Conservation (phyloP, 1,284 basidiomycete species). For the Cryptococcus sp. region DNA sequence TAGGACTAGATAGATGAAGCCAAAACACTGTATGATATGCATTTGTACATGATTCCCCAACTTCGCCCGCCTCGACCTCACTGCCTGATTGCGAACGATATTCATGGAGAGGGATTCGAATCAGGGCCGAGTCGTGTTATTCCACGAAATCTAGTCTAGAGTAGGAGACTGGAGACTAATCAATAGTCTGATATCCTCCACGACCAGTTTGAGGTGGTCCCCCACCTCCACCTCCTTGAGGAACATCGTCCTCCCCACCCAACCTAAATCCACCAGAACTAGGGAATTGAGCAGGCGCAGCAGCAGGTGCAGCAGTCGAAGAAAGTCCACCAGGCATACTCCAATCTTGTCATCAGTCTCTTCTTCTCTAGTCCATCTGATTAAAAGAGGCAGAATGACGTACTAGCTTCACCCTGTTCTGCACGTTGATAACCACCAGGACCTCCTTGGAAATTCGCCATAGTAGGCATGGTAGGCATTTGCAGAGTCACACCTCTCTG, state of each 20-base stretch:
- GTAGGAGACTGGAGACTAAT: no score
- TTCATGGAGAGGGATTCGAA: no score
- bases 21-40: no score
- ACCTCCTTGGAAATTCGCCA: background rate
- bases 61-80: no score
- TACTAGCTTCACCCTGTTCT: background rate
- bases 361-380: no score
- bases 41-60: conserved; percentile 7
- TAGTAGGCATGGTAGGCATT: conserved; percentile 10
- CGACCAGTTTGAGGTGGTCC: conserved; percentile 4
- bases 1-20: no score
- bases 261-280: conserved; percentile 28
- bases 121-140: no score
- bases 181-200: conserved; percentile 16
- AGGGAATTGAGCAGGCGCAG: conserved; percentile 17
- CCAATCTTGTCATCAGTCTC: conserved; percentile 18
- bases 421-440: background rate
- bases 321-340: conserved; percentile 13
- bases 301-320: background rate
- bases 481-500: conserved; percentile 26
- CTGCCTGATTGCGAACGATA: no score
- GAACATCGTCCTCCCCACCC: conserved; percentile 25
- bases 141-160: no score
- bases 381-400: no score
- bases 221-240: background rate